Evolutionary conservation across 2,329 filamentous ascomycete species (phyloP), one percentile per base, ranked within the genome.

Genomic region (Chaetothyriales sp.): DNA sequence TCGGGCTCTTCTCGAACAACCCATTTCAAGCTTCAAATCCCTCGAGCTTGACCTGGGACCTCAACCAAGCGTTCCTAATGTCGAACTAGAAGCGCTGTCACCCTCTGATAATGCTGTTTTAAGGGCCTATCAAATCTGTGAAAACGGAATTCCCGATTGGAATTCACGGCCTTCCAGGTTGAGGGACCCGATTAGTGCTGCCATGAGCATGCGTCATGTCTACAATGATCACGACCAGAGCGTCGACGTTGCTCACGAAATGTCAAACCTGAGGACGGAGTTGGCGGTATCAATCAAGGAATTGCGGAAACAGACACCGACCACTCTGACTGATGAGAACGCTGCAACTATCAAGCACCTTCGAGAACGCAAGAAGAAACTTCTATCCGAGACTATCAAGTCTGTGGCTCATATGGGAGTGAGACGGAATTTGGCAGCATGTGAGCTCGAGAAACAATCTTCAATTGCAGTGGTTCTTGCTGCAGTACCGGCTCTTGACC

Each of bases 311-410:
- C 85, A 88, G 58, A 98, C 92, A 0, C 92, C 92, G 0, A 73
- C 78, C 0, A 75, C 77, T n/a, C 70, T 94, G 46, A 95, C 79
- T 0, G 86, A 95, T 22, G 89, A 95, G 44, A 95, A 92, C 66
- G 90, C 89, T 64, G 77, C 82, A 9, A 67, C 77, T 15, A 80
- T 95, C 55, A 89, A 94, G 67, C 87, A 95, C 65, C 79, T 97
- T 59, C 97, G 95, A 72, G 82, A 81, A 2, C 80, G 87, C 61
- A 98, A 98, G 70, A 81, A 88, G 44, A 89, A 89, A 60, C 77
- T 97, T 13, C 92, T 94, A 61, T 86, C 88, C 0, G 90, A 97
- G 60, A 89, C 86, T 0, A 71, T 98, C 57, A 89, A 86, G 62
- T 80, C 82, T 19, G 72, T 95, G 25, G 81, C 88, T 37, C 79